These are phyloP conservation scores for Cystobasidium slooffiae DNA, from an alignment of 1,284 basidiomycete genomes.

Conservation along the genomic window DNA sequence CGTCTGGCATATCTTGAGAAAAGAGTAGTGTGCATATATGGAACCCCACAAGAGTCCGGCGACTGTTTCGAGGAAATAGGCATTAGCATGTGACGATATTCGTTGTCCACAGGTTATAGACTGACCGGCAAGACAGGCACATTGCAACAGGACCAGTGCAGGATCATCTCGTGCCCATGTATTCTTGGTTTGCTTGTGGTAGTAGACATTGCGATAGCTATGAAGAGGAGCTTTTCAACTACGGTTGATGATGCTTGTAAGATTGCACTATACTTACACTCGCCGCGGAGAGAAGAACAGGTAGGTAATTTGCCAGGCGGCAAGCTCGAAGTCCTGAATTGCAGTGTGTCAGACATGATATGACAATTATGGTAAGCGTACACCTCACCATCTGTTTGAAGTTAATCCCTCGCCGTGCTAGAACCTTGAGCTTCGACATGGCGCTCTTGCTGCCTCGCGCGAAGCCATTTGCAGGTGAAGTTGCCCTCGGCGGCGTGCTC, in stretches of 20 bases:
- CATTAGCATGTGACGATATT: constrained; percentile 18
- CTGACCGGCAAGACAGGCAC: constrained; percentile 73
- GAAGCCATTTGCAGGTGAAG: constrained; percentile 15
- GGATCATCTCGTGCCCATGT: constrained; percentile 96
- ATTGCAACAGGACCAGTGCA: constrained; percentile 82
- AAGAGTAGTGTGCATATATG: constrained; percentile 70
- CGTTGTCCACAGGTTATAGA: constrained; percentile 33
- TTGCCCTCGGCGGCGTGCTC: constrained; percentile 14
- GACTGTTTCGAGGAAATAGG: constrained; percentile 60
- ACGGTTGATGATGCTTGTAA: neutral
- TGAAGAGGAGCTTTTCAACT: constrained; percentile 1
- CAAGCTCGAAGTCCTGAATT: constrained; percentile 85
- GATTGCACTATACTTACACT: constrained; percentile 68
- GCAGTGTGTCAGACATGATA: neutral
- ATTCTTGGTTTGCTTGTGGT: constrained; percentile 97
- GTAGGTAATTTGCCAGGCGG: constrained; percentile 90
- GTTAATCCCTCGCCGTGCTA: constrained; percentile 74
- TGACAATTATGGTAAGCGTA: neutral
- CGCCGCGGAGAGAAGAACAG: constrained; percentile 83
- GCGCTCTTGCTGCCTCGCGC: constrained; percentile 24
- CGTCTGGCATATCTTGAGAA: constrained; percentile 67
- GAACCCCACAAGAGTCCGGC: constrained; percentile 80
- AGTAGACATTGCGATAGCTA: constrained; percentile 87
- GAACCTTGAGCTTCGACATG: constrained; percentile 58
- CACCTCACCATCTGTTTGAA: constrained; percentile 79